Base-by-base conservation (phyloP, 768 basidiomycete species). In the Tulasnella sp. region DNA sequence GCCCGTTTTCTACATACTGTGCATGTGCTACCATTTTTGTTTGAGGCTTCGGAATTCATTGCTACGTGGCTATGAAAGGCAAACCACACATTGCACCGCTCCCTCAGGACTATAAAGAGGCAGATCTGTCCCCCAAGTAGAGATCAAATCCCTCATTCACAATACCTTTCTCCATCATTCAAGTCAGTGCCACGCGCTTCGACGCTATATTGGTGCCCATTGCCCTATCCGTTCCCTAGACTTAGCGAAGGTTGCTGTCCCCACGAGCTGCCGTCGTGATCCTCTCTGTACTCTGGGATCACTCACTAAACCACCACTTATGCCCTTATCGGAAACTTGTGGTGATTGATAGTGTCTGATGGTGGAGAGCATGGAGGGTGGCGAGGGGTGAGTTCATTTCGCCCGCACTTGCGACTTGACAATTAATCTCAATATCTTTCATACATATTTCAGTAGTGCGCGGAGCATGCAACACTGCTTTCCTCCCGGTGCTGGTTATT, bases 291-390 rank as follows among this genome's bases (percentile, higher is more conserved):
- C 30, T 42, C 58, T 51, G 21, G 47, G 58, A 59, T 32, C 29
- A 29, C 13, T 8, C 27, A 52, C 7, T 52, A 10, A 4, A 26
- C 24, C 10, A 4, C n/a, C 51, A 19, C 34, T 30, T 47, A 4
- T 19, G 49, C 24, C 24, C 15, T 15, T 15, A 38, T 7, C 34
- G 7, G 34, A 15, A 15, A 38, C 27, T 11, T 23, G 47, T 5
- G n/a, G n/a, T 29, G 27, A 5, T 48, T n/a, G n/a, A 7, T n/a
- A n/a, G 7, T 21, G 21, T n/a, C n/a, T 48, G 19, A 23, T 48
- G 21, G 19, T 59, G 26, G 58, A 30, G 47, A 38, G 32, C 47
- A 41, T 59, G 58, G 58, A 59, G 58, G 58, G 58, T 59, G 58
- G 58, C 58, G 58, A 59, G 58, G 58, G 55, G 55, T 56, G 29